These are phyloP conservation scores for Aureobasidium sp. DNA, from an alignment of 2,329 filamentous ascomycete genomes.

Conservation along the genomic window DNA sequence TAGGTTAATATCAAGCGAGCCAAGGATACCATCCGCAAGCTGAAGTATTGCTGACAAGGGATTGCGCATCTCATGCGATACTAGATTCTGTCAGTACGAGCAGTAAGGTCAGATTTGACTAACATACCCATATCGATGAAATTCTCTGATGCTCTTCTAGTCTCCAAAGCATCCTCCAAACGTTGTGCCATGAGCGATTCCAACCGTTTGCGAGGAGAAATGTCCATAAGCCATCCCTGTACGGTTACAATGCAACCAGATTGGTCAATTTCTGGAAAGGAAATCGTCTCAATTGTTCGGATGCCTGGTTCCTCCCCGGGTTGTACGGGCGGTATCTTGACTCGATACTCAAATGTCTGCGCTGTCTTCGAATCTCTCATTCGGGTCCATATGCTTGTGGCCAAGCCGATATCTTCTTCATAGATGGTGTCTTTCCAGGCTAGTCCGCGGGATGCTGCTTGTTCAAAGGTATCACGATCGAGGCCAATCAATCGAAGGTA, in stretches of 20 bases:
- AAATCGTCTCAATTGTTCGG: slow-evolving; percentile 22
- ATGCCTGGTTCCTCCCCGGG: slow-evolving; percentile 14
- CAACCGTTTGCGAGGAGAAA: slow-evolving; percentile 25
- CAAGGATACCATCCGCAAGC: slow-evolving; percentile 34
- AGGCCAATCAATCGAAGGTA: slow-evolving; percentile 29
- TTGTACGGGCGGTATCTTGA: slow-evolving; percentile 27
- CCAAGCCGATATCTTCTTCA: slow-evolving; percentile 24
- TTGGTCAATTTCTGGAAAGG: slow-evolving; percentile 24
- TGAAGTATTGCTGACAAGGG: slow-evolving; percentile 36
- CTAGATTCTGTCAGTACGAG: slow-evolving; percentile 7
- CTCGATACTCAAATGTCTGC: slow-evolving; percentile 28
- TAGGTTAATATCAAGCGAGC: slow-evolving; percentile 18
- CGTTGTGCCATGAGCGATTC: slow-evolving; percentile 22
- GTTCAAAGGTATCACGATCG: slow-evolving; percentile 15
- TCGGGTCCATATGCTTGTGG: slow-evolving; percentile 24
- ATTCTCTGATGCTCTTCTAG: slow-evolving; percentile 26
- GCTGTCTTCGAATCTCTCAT: slow-evolving; percentile 24
- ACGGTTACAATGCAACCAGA: slow-evolving; percentile 21
- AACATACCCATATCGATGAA: slow-evolving; percentile 23
- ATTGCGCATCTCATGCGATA: slow-evolving; percentile 36
- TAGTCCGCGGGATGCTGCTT: slow-evolving; percentile 19
- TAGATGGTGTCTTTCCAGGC: slow-evolving; percentile 18
- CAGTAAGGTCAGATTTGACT: not conserved
- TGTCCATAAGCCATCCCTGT: slow-evolving; percentile 26
- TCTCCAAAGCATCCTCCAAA: slow-evolving; percentile 28